These are phyloP conservation scores for Torrubiella hemipterigena DNA, from an alignment of 2,329 filamentous ascomycete species.

Conservation along the genomic window DNA sequence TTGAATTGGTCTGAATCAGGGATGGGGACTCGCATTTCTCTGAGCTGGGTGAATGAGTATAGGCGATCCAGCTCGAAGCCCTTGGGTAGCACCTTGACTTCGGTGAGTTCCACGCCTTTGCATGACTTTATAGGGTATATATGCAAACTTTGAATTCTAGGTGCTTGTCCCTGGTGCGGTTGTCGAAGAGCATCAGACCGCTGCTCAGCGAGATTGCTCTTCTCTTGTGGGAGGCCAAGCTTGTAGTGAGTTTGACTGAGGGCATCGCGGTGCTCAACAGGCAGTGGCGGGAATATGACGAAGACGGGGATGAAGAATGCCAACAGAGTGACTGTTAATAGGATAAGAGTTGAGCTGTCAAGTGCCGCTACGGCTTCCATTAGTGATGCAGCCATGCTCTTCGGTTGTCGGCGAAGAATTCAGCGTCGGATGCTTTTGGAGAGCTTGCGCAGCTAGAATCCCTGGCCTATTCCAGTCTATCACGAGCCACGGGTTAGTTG, in stretches of 20 bases:
- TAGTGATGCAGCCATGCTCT: conserved; percentile 10
- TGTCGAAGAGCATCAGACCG: conserved; percentile 6
- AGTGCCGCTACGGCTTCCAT: conserved; percentile 13
- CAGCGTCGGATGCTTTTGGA: too few species aligned
- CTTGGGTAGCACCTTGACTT: conserved; percentile 49
- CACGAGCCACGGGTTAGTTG: too few species aligned
- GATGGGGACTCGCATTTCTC: conserved; percentile 10
- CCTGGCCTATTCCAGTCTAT: too few species aligned
- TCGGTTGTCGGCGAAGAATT: too few species aligned
- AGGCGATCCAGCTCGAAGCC: conserved; percentile 73
- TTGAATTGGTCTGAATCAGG: neutral
- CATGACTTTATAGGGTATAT: conserved; percentile 82
- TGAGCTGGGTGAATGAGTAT: conserved; percentile 67
- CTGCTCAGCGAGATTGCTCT: conserved; percentile 24
- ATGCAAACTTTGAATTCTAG: conserved; percentile 49
- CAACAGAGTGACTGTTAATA: conserved; percentile 30
- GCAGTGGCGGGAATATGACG: conserved; percentile 41
- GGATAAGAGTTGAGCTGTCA: conserved; percentile 20
- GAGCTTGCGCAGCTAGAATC: too few species aligned
- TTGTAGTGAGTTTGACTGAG: conserved; percentile 41
- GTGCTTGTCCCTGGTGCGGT: conserved; percentile 10
- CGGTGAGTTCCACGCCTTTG: conserved; percentile 58
- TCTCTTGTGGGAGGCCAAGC: conserved; percentile 26
- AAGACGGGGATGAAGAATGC: conserved; percentile 43
- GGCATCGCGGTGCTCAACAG: conserved; percentile 39